Base-by-base conservation (phyloP, 2,329 filamentous ascomycete genomes). In the Trichophyton benhamiae region DNA sequence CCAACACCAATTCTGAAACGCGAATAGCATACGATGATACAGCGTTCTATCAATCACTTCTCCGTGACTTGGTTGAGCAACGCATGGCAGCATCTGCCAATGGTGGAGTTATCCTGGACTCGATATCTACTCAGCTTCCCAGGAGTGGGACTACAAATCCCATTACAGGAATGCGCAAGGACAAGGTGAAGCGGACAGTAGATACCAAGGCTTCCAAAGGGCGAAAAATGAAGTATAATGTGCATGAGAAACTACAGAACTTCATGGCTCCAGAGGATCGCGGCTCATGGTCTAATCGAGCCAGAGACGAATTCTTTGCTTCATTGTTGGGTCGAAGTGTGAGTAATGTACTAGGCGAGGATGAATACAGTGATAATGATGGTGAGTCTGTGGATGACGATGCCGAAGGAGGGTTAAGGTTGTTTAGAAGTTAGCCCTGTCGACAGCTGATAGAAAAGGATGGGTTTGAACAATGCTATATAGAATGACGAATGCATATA, bases 201-300 rank as follows among this genome's bases (percentile, higher is more conserved):
- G 94, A 99, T 72, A 91, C 91, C 20, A 94, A 91, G 72, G 94
- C 94, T 0, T 95, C 89, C 72, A 97, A 97, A 76, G 94, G 94
- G 4, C 81, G 94, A 58, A 96, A 96, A 78, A 83, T 99, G 81
- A 82, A 90, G 44, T 99, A 92, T 75, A 94, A 89, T 15, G 90
- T 96, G 53, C 91, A 97, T 71, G 92, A 97, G 78, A 97, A 97
- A 78, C 75, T 99, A 70, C 89, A 96, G 77, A 96, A 96, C 74
- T 97, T 97, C 71, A 96, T 96, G 91, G 91, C 91, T 9, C 86
- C 91, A 0, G 90, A 96, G 72, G 88, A 95, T 71, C 80, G 89
- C 60, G 81, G 87, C 2, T 75, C 74, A 15, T 99, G 94, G 94
- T 88, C 89, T 64, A 84, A 87, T 66, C 82, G 83, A 63, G 90